Evolutionary conservation across 1,284 basidiomycete species (phyloP), one percentile per base, ranked within the genome.

Genomic region (Sporisorium sorghi): DNA sequence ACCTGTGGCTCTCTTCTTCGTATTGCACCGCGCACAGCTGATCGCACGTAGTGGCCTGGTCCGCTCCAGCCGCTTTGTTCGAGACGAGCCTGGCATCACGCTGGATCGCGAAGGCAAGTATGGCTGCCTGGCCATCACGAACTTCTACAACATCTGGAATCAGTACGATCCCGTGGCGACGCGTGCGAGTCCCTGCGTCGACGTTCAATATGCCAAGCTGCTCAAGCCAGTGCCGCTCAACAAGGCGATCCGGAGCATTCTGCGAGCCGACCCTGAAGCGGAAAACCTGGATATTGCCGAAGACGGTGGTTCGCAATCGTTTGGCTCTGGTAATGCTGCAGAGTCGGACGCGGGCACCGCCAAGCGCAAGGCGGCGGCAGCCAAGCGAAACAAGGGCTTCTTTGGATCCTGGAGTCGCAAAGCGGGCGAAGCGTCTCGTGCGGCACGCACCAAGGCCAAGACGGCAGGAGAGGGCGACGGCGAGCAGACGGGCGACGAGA

Each of bases 1-100:
- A 55, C 88, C 88, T 0, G 81, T 88, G 1, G 86, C 87, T 0
- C 83, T 89, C 28, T 88, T 88, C 76, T 82, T 88, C 12, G 87
- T 88, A 65, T 80, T 89, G 7, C 86, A 88, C 55, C 87, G 87
- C 43, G 85, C 87, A 0, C 88, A 88, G 68, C 75, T 88, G 17
- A 87, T 88, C 67, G 87, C 88, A 0, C 83, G 88, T 17, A 69
- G 85, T 63, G 88, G 87, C 2, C 76, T 87, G 46, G 86, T 86
- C 55, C 69, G 87, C 47, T 87, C 87, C 0, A 86, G 85, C 82
- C 54, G 85, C 60, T 86, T 86, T 6, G 86, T 86, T 1, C 87
- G 87, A 73, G 86, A 68, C 30, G 37, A 60, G 42, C 40, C 74
- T 47, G 60, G 58, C 15, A 53, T 77, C 1, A 75, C 87, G 76